These are phyloP conservation scores for Aspergillus asperescens DNA, from an alignment of 495 filamentous ascomycete species.

Conservation along the genomic window DNA sequence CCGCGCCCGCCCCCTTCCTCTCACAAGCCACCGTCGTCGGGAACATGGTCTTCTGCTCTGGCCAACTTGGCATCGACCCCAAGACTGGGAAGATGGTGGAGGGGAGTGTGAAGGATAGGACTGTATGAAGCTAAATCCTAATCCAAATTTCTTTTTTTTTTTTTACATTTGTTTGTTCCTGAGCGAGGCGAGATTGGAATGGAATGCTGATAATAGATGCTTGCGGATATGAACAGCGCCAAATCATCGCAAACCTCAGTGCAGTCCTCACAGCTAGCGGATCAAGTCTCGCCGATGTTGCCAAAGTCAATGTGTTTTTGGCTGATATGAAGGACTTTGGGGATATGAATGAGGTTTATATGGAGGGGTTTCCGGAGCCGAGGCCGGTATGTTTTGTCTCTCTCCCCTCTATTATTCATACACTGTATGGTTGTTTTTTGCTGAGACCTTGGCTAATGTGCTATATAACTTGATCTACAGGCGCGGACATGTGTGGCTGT, in stretches of 20 bases:
- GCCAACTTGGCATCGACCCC: conserved; percentile 47
- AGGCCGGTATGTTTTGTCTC: conserved; percentile 41
- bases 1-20: conserved; percentile 38
- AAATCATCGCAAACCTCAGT: conserved; percentile 56
- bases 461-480: conserved; percentile 19
- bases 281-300: conserved; percentile 55
- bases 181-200: too few relatives aligned
- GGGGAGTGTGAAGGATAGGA: conserved; percentile 50
- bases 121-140: conserved; percentile 32
- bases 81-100: conserved; percentile 44
- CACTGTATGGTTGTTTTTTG: background rate
- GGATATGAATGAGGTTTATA: conserved; percentile 58
- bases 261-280: conserved; percentile 62
- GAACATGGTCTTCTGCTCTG: conserved; percentile 42
- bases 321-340: conserved; percentile 64
- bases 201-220: too few relatives aligned
- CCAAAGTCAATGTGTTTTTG: conserved; percentile 67
- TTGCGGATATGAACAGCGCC: conserved; percentile 24
- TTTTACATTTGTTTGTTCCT: too few relatives aligned
- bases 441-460: too few relatives aligned
- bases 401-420: background rate
- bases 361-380: conserved; percentile 47
- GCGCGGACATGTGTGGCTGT: conserved; percentile 63
- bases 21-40: conserved; percentile 42
- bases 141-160: background rate